phyloP scores from a whole-genome alignment of 768 basidiomycete species.

The Leccinellum luteum region DNA sequence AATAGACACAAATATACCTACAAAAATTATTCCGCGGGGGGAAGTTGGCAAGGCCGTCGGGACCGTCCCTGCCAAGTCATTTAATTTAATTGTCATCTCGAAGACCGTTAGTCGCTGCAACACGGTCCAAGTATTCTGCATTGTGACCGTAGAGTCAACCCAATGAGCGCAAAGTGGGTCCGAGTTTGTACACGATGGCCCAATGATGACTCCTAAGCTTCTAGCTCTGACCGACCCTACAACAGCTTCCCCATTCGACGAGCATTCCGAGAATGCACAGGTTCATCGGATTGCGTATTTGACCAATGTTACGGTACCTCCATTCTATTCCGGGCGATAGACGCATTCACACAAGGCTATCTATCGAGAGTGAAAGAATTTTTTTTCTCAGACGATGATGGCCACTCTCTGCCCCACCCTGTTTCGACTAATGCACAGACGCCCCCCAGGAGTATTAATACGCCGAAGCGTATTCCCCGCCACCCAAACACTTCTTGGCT shows the following conservation, averaged over 20 bases:
- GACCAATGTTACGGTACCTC: neutral
- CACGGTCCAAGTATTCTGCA: too few relatives aligned
- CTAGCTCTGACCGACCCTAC: slow-evolving; percentile 1
- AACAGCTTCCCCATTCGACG: neutral
- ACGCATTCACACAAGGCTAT: neutral
- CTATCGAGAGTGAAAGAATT: slow-evolving; percentile 25
- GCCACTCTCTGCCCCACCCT: slow-evolving; percentile 14
- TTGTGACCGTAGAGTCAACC: neutral
- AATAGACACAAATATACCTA: too few relatives aligned
- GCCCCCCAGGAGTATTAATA: slow-evolving; percentile 9
- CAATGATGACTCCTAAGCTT: slow-evolving; percentile 2
- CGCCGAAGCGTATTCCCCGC: neutral
- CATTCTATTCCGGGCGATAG: slow-evolving; percentile 3
- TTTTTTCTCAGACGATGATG: slow-evolving; percentile 11
- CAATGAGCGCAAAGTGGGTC: neutral
- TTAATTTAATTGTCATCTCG: too few relatives aligned
- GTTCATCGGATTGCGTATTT: neutral
- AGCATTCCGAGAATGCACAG: neutral
- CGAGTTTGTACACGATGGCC: neutral
- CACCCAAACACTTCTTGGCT: neutral
- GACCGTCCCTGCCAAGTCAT: neutral
- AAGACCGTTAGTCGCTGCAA: too few relatives aligned
- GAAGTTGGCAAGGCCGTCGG: neutral
- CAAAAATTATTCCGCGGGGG: too few relatives aligned
- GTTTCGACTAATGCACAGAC: slow-evolving; percentile 14